These are phyloP conservation scores for Gamarada debralockiae DNA, from an alignment of 495 filamentous ascomycete genomes.

Conservation along the genomic window DNA sequence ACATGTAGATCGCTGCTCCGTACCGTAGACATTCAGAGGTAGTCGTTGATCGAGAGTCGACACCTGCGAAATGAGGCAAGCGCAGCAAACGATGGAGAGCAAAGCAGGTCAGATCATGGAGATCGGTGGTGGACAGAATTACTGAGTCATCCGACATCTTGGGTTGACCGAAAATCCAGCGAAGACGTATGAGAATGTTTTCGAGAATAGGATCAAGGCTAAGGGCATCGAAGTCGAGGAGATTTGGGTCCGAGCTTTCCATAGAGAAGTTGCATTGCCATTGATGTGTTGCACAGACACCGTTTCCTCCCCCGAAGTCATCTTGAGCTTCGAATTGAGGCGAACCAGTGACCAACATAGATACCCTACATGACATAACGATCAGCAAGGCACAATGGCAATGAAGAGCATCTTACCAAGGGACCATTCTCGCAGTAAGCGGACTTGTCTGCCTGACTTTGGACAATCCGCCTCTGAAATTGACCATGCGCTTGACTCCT, in stretches of 20 bases:
- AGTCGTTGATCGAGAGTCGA: constrained; percentile 14
- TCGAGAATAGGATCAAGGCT: constrained; percentile 30
- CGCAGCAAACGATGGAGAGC: constrained; percentile 43
- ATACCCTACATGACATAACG: constrained; percentile 36
- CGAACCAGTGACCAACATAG: constrained; percentile 42
- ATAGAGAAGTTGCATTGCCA: constrained; percentile 33
- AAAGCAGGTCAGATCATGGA: constrained; percentile 48
- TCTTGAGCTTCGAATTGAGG: constrained; percentile 48
- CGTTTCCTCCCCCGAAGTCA: constrained; percentile 41
- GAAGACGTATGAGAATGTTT: constrained; percentile 39
- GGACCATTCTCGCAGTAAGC: constrained; percentile 48
- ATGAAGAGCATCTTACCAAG: constrained; percentile 34
- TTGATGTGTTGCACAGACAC: constrained; percentile 39
- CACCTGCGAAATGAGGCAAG: constrained; percentile 13
- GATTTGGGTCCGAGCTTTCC: neutral
- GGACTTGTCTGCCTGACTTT: constrained; percentile 42
- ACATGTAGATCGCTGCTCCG: constrained; percentile 43
- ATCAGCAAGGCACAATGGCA: constrained; percentile 8
- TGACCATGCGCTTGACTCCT: constrained; percentile 43
- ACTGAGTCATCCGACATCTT: neutral
- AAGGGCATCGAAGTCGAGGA: constrained; percentile 18
- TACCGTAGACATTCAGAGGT: constrained; percentile 42
- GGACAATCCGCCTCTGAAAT: constrained; percentile 43
- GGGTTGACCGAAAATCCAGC: constrained; percentile 32
- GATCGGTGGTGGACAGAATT: constrained; percentile 30